A percentile compares a stretch with the other conserved stretches of the same genome.
These are phyloP conservation scores for Smittium mucronatum DNA, from an alignment of 371 early-diverging fungal species.

Conservation along the genomic window DNA sequence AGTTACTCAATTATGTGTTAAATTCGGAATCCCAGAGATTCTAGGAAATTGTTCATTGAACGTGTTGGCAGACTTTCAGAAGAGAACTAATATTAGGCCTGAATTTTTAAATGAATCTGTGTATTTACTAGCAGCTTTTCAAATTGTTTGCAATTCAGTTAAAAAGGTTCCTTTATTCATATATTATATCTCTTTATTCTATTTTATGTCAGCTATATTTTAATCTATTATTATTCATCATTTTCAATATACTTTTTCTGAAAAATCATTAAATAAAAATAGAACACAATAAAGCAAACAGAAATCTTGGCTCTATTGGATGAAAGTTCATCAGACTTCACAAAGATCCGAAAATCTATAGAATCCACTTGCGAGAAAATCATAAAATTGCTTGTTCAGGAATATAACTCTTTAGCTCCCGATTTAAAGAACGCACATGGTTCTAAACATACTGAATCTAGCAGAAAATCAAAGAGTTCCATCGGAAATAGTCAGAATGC, in stretches of 20 bases:
- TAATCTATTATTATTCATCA: too few species aligned
- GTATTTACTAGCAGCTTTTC: neutral
- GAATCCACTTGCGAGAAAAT: neutral
- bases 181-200: too few species aligned
- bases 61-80: neutral
- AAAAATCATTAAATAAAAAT: too few species aligned
- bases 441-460: neutral
- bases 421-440: neutral
- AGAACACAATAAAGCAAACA: neutral
- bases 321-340: neutral
- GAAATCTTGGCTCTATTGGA: neutral
- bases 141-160: neutral
- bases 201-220: too few species aligned
- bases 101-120: neutral
- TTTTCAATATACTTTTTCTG: too few species aligned
- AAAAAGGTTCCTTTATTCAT: too few species aligned
- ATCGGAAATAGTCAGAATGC: neutral
- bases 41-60: neutral
- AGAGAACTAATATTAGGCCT: neutral
- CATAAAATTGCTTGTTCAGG: neutral
- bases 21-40: neutral
- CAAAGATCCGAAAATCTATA: neutral
- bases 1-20: neutral
- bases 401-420: neutral
- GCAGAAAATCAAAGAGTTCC: neutral